phyloP scores from a whole-genome alignment of 23 red algal genomes.

The Cyanidium caldarium region DNA sequence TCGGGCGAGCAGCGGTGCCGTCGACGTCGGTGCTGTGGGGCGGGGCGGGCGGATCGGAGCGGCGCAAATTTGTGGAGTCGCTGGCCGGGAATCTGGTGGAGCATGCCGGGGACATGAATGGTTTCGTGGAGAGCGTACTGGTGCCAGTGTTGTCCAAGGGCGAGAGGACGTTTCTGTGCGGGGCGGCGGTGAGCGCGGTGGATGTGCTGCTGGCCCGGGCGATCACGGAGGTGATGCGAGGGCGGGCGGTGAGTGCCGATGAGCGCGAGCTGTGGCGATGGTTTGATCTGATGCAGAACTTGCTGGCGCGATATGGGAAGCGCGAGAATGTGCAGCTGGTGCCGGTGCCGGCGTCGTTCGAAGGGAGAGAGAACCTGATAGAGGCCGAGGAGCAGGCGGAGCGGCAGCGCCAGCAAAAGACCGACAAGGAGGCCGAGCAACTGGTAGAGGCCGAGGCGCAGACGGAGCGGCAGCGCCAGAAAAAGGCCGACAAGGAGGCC shows the following conservation, averaged over 20 bases:
- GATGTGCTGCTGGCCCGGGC: background rate
- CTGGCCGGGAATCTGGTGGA: too few relatives aligned
- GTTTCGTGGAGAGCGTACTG: background rate
- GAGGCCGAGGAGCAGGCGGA: too few relatives aligned
- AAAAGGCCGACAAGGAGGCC: background rate
- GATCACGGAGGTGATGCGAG: background rate
- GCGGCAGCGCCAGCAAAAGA: background rate
- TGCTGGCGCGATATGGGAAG: background rate
- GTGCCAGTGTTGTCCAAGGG: background rate
- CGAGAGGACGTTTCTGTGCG: constrained; percentile 1
- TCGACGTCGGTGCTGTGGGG: too few relatives aligned
- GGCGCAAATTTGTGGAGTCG: too few relatives aligned
- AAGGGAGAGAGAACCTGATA: too few relatives aligned
- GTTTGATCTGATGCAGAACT: constrained; percentile 17
- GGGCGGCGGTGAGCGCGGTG: background rate
- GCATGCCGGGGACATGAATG: too few relatives aligned
- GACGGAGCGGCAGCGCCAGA: background rate
- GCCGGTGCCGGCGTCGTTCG: background rate
- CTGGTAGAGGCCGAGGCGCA: background rate
- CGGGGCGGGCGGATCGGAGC: too few relatives aligned
- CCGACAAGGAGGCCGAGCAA: background rate
- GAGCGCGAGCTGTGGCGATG: constrained; percentile 1
- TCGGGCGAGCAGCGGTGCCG: too few relatives aligned
- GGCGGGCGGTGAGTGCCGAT: too few relatives aligned
- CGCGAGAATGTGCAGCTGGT: background rate